Base-by-base conservation (phyloP, 768 basidiomycete genomes). In the Symmetrospora coprosmae region DNA sequence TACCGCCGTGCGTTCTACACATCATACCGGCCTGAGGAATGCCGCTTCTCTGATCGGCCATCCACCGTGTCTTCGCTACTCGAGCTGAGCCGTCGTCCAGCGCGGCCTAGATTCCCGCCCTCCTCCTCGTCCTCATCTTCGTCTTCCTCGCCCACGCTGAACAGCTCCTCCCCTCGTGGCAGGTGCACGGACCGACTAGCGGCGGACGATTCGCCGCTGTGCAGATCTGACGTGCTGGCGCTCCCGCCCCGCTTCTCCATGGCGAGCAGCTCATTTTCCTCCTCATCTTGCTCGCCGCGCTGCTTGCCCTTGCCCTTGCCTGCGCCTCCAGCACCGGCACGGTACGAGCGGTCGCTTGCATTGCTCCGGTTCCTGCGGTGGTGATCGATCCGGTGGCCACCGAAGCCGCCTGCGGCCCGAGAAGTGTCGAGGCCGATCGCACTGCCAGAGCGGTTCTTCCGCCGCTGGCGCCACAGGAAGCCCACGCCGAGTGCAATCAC, bases 401-500 rank as follows among this genome's bases (percentile, higher is more conserved):
- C n/a, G n/a, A n/a, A n/a, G n/a, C n/a, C n/a, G n/a, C n/a, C n/a
- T n/a, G n/a, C n/a, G n/a, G n/a, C n/a, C n/a, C n/a, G n/a, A n/a
- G n/a, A n/a, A n/a, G n/a, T n/a, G n/a, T n/a, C n/a, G n/a, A n/a
- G n/a, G n/a, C n/a, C n/a, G n/a, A n/a, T n/a, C n/a, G n/a, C n/a
- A n/a, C n/a, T n/a, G n/a, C n/a, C n/a, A n/a, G n/a, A n/a, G n/a
- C n/a, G n/a, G n/a, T n/a, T n/a, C 35, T 75, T 73, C 39, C 83
- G 77, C 17, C 78, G 67, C 38, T 87, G 82, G 73, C 80, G 86
- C 82, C 85, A 96, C 58, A 92, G 75, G 60, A 92, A 75, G 9
- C 79, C 72, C 0, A 81, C 86, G 51, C 90, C 79, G 16, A 77
- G 77, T n/a, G n/a, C n/a, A 19, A 80, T 68, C 34, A 80, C 76